Evolutionary conservation across 225 moss, liverwort and hornwort species (phyloP).

Genomic region (Pseudisothecium myosuroides): DNA sequence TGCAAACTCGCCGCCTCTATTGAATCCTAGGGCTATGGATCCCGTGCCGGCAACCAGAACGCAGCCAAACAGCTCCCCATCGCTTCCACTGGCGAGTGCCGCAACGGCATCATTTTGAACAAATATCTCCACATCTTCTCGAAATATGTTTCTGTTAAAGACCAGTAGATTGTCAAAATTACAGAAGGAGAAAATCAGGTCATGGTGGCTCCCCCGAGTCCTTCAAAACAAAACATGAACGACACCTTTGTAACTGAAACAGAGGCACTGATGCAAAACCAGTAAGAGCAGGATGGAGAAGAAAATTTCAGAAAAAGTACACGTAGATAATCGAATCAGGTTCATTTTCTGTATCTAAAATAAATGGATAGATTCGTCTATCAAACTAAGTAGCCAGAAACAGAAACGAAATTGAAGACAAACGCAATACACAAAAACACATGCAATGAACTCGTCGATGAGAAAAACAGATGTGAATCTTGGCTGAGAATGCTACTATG

Average conservation of each 20-base stretch:
- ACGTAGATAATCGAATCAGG: background rate
- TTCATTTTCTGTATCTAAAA: background rate
- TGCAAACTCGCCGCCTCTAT: conserved; percentile 53
- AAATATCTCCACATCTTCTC: conserved; percentile 46
- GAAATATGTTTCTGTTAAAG: conserved; percentile 52
- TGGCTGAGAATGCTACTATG: background rate
- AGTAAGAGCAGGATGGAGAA: background rate
- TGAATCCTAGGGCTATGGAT: conserved; percentile 73
- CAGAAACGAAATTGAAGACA: background rate
- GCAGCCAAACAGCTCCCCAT: conserved; percentile 69
- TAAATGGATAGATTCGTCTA: background rate
- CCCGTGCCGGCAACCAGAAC: conserved; percentile 88
- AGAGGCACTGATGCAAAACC: background rate
- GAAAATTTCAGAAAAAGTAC: background rate
- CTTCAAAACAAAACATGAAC: background rate
- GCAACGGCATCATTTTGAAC: conserved; percentile 89
- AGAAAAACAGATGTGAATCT: background rate
- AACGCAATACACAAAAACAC: background rate
- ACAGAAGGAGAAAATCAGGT: background rate
- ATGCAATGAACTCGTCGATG: background rate
- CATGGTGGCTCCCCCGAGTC: background rate
- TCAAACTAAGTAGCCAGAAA: background rate
- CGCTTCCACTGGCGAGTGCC: conserved; percentile 78
- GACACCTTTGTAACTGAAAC: background rate
- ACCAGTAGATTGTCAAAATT: background rate